Conservation (phyloP, 306 rosid species). For the Styphnolobium japonicum region DNA sequence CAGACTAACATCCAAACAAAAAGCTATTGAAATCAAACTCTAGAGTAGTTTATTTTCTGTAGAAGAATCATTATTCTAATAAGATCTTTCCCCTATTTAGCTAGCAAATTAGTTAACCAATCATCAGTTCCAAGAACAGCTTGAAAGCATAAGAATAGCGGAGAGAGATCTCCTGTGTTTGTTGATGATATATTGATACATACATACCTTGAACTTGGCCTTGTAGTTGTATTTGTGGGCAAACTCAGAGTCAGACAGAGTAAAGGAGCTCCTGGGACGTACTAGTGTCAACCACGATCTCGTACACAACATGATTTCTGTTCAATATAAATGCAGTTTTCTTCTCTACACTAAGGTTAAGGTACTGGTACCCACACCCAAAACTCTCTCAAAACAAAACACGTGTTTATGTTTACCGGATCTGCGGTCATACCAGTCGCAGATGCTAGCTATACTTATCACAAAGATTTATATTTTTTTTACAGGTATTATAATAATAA, state of each 20-base stretch:
- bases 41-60: neutral
- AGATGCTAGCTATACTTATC: neutral
- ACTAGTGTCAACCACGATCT: neutral
- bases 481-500: no score
- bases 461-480: no score
- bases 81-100: neutral
- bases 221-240: conserved; percentile 4
- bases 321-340: neutral
- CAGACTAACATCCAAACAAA: neutral
- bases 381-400: neutral
- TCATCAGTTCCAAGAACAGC: no score
- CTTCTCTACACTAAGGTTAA: no score
- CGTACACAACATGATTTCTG: neutral
- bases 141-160: neutral
- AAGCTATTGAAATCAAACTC: neutral
- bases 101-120: no score
- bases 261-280: neutral
- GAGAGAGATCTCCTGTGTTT: neutral
- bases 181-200: neutral
- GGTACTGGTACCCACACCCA: neutral
- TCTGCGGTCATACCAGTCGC: neutral
- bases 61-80: neutral
- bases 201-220: conserved; percentile 4
- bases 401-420: neutral
- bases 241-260: neutral